Conservation (phyloP, 2,329 filamentous ascomycete species). For the Fusarium transvaalense region DNA sequence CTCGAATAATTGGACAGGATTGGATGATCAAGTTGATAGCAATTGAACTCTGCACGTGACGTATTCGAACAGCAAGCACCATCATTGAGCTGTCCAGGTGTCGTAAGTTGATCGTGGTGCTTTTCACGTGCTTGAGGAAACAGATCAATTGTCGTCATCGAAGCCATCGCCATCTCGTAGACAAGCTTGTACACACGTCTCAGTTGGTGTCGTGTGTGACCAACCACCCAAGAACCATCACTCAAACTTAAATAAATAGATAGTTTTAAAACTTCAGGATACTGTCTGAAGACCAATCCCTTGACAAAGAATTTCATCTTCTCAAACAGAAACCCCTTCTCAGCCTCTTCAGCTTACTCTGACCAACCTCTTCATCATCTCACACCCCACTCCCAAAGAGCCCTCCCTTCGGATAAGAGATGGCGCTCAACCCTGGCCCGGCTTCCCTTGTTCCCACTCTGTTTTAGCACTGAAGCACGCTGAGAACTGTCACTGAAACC, state of each 20-base stretch:
- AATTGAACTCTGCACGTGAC: not conserved
- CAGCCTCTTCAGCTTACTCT: slow-evolving; percentile 13
- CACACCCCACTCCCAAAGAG: slow-evolving; percentile 19
- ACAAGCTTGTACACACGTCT: slow-evolving; percentile 10
- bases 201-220: slow-evolving; percentile 23
- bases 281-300: not conserved
- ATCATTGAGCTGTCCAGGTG: not conserved
- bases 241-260: not conserved
- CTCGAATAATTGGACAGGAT: not conserved
- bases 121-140: slow-evolving; percentile 24
- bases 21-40: not conserved
- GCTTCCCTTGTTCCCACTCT: slow-evolving; percentile 17
- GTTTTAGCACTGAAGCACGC: slow-evolving; percentile 20
- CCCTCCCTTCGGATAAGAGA: slow-evolving; percentile 15
- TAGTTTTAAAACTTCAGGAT: not conserved
- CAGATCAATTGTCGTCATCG: slow-evolving; percentile 43
- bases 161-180: slow-evolving; percentile 36
- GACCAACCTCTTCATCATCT: slow-evolving; percentile 18
- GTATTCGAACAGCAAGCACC: not conserved
- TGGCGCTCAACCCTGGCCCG: slow-evolving; percentile 24
- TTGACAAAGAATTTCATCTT: not conserved
- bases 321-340: slow-evolving; percentile 27
- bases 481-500: slow-evolving; percentile 30
- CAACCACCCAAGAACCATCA: not conserved
- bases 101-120: not conserved